A percentile compares a stretch with the other conserved stretches of the same genome.
Conservation (phyloP, 257 asterid species). For the Lantana camara region DNA sequence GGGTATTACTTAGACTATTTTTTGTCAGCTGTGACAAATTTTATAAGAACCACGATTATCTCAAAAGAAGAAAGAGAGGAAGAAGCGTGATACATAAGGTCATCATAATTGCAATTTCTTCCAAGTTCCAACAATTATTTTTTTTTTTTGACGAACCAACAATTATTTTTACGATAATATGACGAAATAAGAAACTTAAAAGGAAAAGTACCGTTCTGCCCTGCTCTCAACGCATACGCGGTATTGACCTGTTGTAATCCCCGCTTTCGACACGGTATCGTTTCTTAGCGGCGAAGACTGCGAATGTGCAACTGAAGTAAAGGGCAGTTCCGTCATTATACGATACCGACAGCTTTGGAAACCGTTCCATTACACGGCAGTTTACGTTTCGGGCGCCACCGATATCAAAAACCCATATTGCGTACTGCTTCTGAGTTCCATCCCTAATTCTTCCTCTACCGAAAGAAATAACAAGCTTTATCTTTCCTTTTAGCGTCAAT, state of each 20-base stretch:
- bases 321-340: slow-evolving; percentile 37
- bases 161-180: too few species aligned
- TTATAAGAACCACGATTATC: too few species aligned
- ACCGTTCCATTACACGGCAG: slow-evolving; percentile 5
- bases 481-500: neutral
- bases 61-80: too few species aligned
- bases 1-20: too few species aligned
- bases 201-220: too few species aligned
- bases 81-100: too few species aligned
- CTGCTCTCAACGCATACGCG: neutral
- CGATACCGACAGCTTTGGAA: neutral
- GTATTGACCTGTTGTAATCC: neutral
- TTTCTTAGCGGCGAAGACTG: slow-evolving; percentile 36
- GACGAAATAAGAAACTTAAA: too few species aligned
- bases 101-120: too few species aligned
- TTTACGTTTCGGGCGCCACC: slow-evolving; percentile 6
- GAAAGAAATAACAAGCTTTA: neutral
- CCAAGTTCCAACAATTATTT: too few species aligned
- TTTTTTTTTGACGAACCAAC: too few species aligned
- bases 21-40: too few species aligned
- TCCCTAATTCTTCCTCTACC: neutral
- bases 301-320: neutral
- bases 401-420: neutral
- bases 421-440: slow-evolving; percentile 1
- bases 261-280: slow-evolving; percentile 11